These are phyloP conservation scores for Penicillium olsonii DNA, from an alignment of 2,329 filamentous ascomycete species.

Conservation along the genomic window DNA sequence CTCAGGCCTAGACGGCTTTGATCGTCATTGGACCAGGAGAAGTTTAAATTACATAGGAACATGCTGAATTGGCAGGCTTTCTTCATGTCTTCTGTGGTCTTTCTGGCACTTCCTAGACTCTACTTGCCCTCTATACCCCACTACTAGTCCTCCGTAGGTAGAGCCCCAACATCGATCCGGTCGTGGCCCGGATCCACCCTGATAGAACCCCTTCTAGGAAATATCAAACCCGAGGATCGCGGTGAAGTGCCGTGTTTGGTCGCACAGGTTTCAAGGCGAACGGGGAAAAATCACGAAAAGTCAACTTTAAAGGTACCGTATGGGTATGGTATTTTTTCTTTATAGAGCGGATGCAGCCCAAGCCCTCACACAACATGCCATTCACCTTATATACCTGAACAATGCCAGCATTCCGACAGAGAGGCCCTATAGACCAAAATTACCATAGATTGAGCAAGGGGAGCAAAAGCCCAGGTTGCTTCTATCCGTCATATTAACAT, in stretches of 20 bases:
- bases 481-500: slow-evolving; percentile 44
- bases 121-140: not conserved
- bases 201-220: slow-evolving; percentile 5
- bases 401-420: slow-evolving; percentile 4
- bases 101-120: no score
- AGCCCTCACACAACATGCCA: not conserved
- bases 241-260: slow-evolving; percentile 6
- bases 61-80: not conserved
- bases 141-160: no score
- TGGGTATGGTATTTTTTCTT: slow-evolving; percentile 3
- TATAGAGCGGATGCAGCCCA: not conserved
- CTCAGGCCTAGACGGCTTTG: slow-evolving; percentile 16
- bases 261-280: slow-evolving; percentile 7
- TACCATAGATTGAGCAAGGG: slow-evolving; percentile 14
- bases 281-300: slow-evolving; percentile 6
- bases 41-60: slow-evolving; percentile 21
- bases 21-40: slow-evolving; percentile 27
- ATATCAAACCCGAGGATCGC: not conserved
- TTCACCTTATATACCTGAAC: slow-evolving; percentile 1
- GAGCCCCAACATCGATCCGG: not conserved
- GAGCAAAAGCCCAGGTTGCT: slow-evolving; percentile 2
- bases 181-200: not conserved
- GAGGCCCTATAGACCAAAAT: not conserved
- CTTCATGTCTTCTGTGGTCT: not conserved
- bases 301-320: slow-evolving; percentile 1